A percentile compares a stretch with the other conserved stretches of the same genome.
phyloP scores from a whole-genome alignment of 73 alveolate genomes.

The Tetrahymena elliotti region DNA sequence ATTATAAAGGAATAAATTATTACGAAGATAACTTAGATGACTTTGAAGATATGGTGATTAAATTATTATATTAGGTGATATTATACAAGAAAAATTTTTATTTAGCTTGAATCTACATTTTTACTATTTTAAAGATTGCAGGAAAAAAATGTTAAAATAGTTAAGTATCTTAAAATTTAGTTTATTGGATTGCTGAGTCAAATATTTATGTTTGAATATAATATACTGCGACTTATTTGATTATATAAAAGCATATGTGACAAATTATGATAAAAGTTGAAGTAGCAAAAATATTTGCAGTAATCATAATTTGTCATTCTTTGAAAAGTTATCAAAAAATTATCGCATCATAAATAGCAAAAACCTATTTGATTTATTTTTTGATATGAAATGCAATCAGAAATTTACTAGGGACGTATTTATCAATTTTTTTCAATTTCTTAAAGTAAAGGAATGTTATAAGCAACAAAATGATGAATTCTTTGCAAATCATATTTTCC shows the following conservation, averaged over 20 bases:
- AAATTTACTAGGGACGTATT: not conserved
- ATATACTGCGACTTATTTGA: not conserved
- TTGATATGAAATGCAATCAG: not conserved
- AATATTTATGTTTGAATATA: too few species aligned
- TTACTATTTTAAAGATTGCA: not conserved
- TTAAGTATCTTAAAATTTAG: not conserved
- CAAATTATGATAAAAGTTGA: not conserved
- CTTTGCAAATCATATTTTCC: not conserved
- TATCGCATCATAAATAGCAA: not conserved
- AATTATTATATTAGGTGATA: too few species aligned
- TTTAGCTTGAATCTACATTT: not conserved
- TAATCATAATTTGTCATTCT: not conserved
- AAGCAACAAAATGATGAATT: not conserved
- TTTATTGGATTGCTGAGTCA: not conserved
- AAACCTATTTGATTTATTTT: not conserved
- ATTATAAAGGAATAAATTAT: too few species aligned
- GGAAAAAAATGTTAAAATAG: not conserved
- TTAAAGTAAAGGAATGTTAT: not conserved
- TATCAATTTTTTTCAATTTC: not conserved
- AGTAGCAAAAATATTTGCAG: not conserved
- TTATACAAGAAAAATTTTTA: too few species aligned
- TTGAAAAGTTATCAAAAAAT: not conserved
- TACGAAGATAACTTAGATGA: not conserved
- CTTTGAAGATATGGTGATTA: not conserved
- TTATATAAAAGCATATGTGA: not conserved